Conservation (phyloP, 2,329 filamentous ascomycete genomes). For the Colletotrichum tropicicola region DNA sequence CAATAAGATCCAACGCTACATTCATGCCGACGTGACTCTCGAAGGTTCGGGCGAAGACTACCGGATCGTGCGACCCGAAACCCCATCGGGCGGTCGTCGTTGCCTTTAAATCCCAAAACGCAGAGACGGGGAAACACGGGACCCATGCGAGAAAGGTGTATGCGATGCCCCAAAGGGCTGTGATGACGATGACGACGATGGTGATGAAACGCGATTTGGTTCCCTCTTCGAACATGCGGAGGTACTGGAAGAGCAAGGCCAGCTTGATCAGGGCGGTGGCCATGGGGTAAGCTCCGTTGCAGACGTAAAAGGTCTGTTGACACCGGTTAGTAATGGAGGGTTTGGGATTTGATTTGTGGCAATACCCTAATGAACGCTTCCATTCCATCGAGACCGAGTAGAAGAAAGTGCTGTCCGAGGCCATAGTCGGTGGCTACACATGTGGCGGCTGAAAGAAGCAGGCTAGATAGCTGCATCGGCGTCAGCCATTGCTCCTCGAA, state of each 20-base stretch:
- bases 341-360: background rate
- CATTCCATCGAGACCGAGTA: constrained; percentile 5
- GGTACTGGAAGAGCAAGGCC: constrained; percentile 32
- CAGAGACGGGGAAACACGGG: constrained; percentile 41
- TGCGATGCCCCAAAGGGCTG: constrained; percentile 39
- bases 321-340: background rate
- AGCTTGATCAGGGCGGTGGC: constrained; percentile 33
- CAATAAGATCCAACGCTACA: constrained; percentile 41
- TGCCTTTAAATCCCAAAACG: constrained; percentile 39
- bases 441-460: constrained; percentile 13
- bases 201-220: constrained; percentile 30
- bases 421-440: background rate
- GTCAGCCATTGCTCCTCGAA: background rate
- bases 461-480: background rate
- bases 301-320: constrained; percentile 27
- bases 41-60: constrained; percentile 38
- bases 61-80: constrained; percentile 38
- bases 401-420: background rate
- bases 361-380: constrained; percentile 23
- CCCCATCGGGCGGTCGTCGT: constrained; percentile 33
- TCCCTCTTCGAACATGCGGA: constrained; percentile 30
- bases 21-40: constrained; percentile 40
- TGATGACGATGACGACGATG: constrained; percentile 35
- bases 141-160: constrained; percentile 43
- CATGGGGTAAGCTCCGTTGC: constrained; percentile 31